Conservation (phyloP, 345 rosid species). For the Trapa bicornis region DNA sequence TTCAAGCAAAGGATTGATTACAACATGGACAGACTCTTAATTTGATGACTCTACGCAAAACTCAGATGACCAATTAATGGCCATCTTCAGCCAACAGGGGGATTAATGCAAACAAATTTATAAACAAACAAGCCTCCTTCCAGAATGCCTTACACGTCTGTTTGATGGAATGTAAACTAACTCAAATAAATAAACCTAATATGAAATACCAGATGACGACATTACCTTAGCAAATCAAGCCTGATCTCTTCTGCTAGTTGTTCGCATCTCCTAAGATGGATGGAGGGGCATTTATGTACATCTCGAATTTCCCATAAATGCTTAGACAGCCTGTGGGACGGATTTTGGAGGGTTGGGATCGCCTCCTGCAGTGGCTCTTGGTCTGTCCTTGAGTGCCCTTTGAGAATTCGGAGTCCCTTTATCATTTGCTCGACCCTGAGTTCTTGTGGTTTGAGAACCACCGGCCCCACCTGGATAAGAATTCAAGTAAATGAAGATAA, state of each 20-base stretch:
- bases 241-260: slow-evolving; percentile 1
- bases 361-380: slow-evolving; percentile 21
- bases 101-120: not conserved
- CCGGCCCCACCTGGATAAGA: slow-evolving; percentile 21
- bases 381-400: slow-evolving; percentile 20
- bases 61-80: not conserved
- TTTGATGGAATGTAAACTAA: not conserved
- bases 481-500: not conserved
- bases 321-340: slow-evolving; percentile 20
- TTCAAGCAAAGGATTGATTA: not conserved
- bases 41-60: not conserved
- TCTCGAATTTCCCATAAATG: not conserved
- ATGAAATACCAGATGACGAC: not conserved
- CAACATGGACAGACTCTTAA: not conserved
- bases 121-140: not conserved
- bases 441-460: slow-evolving; percentile 23
- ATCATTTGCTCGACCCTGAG: slow-evolving; percentile 17
- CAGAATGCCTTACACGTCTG: not conserved
- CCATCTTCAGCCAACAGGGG: not conserved
- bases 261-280: slow-evolving; percentile 4
- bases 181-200: not conserved
- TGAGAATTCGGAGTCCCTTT: slow-evolving; percentile 25
- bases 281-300: slow-evolving; percentile 6
- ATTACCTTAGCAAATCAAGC: not conserved
- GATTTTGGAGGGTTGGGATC: slow-evolving; percentile 21